Conservation (phyloP, 2,329 filamentous ascomycete species). For the Fusarium sp. region DNA sequence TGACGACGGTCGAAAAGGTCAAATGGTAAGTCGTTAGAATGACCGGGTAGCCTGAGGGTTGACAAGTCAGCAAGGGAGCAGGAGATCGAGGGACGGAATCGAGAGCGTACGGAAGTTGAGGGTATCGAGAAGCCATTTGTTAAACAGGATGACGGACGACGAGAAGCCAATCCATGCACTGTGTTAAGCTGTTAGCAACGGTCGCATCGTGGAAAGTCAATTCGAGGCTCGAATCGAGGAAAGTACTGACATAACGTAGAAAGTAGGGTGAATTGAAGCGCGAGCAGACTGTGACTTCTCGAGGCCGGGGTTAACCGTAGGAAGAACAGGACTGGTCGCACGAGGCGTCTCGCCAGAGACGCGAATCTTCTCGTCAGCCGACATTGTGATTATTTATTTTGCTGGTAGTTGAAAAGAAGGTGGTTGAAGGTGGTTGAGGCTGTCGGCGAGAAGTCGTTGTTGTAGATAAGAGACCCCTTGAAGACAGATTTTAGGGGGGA, state of each 20-base stretch:
- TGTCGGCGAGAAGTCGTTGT: slow-evolving; percentile 38
- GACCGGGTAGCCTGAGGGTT: slow-evolving; percentile 72
- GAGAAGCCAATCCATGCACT: slow-evolving; percentile 94
- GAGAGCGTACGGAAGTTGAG: slow-evolving; percentile 74
- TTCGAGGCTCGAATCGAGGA: not conserved
- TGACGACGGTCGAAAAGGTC: slow-evolving; percentile 92
- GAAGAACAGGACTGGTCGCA: slow-evolving; percentile 74
- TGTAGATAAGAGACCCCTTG: slow-evolving; percentile 45
- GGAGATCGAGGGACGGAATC: slow-evolving; percentile 8
- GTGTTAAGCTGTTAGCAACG: slow-evolving; percentile 38
- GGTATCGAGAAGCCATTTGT: slow-evolving; percentile 96
- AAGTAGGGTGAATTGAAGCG: slow-evolving; percentile 78
- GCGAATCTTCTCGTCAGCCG: slow-evolving; percentile 81
- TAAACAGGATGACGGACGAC: slow-evolving; percentile 97
- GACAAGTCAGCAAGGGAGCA: slow-evolving; percentile 33
- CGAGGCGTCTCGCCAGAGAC: slow-evolving; percentile 81
- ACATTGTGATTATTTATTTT: slow-evolving; percentile 59
- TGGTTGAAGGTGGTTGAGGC: slow-evolving; percentile 25
- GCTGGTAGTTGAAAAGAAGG: slow-evolving; percentile 49
- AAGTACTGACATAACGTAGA: slow-evolving; percentile 79
- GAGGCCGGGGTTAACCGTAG: slow-evolving; percentile 80
- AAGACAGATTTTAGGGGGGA: slow-evolving; percentile 52
- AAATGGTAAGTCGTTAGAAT: slow-evolving; percentile 97
- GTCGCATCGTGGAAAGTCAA: slow-evolving; percentile 5
- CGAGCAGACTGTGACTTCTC: slow-evolving; percentile 78